A percentile compares a stretch with the other conserved stretches of the same genome.
Conservation (phyloP, 345 rosid genomes). For the Laguncularia racemosa region DNA sequence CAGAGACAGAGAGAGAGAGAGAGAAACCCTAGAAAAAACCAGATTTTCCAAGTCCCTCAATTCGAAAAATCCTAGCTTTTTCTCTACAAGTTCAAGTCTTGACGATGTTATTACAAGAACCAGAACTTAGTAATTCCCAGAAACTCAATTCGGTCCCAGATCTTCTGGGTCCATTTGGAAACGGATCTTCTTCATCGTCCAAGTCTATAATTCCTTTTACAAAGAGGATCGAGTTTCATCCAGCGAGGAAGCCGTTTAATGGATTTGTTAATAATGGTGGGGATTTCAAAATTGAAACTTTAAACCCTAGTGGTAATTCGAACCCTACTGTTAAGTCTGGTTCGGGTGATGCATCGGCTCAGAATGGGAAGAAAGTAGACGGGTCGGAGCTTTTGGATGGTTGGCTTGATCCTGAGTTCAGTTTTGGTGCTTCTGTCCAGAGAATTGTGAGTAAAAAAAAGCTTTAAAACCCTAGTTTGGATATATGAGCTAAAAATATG, state of each 20-base stretch:
- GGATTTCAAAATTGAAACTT: slow-evolving; percentile 68
- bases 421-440: slow-evolving; percentile 46
- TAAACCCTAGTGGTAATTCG: slow-evolving; percentile 43
- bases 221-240: slow-evolving; percentile 58
- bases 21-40: no score
- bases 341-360: slow-evolving; percentile 1
- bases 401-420: slow-evolving; percentile 66
- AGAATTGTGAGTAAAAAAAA: slow-evolving; percentile 56
- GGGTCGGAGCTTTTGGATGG: slow-evolving; percentile 41
- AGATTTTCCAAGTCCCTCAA: no score
- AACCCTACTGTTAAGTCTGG: slow-evolving; percentile 9
- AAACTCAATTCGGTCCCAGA: slow-evolving; percentile 10
- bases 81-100: no score
- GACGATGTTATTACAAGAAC: no score
- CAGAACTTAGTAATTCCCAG: background rate
- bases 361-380: slow-evolving; percentile 32
- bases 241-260: slow-evolving; percentile 42
- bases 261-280: slow-evolving; percentile 29
- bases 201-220: background rate
- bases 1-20: no score
- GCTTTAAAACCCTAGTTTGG: no score
- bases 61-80: no score
- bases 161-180: slow-evolving; percentile 4
- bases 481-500: no score
- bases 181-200: slow-evolving; percentile 28